Conservation (phyloP, 202 grass and related monocot genomes). For the Brachypodium distachyon region DNA sequence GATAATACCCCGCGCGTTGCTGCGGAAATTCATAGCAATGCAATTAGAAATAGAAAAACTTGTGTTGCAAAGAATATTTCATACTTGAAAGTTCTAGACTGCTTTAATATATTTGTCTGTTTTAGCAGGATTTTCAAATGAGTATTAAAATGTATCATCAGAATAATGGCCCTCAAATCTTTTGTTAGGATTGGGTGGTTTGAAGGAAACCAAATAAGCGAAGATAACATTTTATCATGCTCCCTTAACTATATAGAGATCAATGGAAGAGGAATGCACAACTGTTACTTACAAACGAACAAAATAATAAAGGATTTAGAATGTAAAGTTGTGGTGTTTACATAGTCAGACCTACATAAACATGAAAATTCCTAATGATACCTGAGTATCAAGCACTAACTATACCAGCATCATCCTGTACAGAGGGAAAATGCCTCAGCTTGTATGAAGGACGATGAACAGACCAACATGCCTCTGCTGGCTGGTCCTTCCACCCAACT, state of each 20-base stretch:
- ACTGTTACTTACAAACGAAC: not conserved
- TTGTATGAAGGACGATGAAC: not conserved
- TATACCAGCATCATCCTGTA: not conserved
- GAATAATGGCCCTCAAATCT: not conserved
- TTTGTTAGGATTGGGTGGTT: not conserved
- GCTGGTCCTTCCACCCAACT: not conserved
- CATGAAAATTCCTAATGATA: too few relatives aligned
- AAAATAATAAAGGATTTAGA: not conserved
- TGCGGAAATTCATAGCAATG: not conserved
- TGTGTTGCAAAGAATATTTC: not conserved
- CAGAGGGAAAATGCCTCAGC: not conserved
- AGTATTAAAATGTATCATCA: not conserved
- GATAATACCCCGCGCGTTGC: not conserved
- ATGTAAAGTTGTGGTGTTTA: not conserved
- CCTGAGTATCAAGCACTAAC: not conserved
- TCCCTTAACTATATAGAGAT: not conserved
- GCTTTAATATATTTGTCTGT: not conserved
- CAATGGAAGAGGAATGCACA: not conserved
- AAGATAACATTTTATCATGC: not conserved
- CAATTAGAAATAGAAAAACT: not conserved
- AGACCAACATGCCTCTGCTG: not conserved
- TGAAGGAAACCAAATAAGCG: not conserved
- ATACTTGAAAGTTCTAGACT: not conserved
- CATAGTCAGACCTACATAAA: too few relatives aligned
- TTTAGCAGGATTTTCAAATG: not conserved